Evolutionary conservation across 1,139 yeast genomes (phyloP).

Genomic region (Geotrichum europaeum): DNA sequence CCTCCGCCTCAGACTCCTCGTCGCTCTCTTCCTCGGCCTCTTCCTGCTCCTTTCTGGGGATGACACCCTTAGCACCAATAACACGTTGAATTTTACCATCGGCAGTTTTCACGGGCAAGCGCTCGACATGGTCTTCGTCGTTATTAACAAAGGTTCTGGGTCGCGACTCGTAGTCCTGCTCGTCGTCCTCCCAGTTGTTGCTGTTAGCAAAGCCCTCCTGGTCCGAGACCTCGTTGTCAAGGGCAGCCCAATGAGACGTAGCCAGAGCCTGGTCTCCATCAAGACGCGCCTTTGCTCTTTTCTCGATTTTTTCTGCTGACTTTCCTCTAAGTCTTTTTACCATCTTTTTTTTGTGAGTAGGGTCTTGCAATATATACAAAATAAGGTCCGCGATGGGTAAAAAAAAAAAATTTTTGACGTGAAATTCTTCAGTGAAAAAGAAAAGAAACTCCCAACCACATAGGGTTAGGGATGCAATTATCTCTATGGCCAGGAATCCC

Average conservation of each 20-base stretch:
- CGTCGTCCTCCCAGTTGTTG: constrained; percentile 10
- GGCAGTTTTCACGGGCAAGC: constrained; percentile 70
- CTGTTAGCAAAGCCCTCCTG: neutral
- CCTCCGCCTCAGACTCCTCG: constrained; percentile 5
- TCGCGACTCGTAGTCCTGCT: constrained; percentile 35
- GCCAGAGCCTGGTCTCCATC: constrained; percentile 23
- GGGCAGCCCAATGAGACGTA: constrained; percentile 22
- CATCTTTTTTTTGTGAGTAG: constrained; percentile 20
- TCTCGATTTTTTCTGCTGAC: constrained; percentile 22
- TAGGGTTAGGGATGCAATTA: neutral
- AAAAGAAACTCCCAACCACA: constrained; percentile 6
- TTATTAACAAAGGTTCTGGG: constrained; percentile 31
- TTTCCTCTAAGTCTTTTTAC: constrained; percentile 29
- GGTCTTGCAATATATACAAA: neutral
- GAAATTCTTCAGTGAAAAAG: neutral
- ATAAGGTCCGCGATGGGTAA: neutral
- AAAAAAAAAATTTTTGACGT: neutral
- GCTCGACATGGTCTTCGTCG: constrained; percentile 49
- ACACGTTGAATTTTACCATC: constrained; percentile 71
- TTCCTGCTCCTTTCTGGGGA: constrained; percentile 18
- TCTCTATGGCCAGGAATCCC: no score
- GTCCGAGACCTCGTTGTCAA: constrained; percentile 14
- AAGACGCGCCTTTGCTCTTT: constrained; percentile 23
- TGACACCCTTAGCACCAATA: constrained; percentile 28
- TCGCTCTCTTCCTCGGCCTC: constrained; percentile 16